phyloP scores from a whole-genome alignment of 2,329 filamentous ascomycete genomes.

The Colletotrichum aenigma region DNA sequence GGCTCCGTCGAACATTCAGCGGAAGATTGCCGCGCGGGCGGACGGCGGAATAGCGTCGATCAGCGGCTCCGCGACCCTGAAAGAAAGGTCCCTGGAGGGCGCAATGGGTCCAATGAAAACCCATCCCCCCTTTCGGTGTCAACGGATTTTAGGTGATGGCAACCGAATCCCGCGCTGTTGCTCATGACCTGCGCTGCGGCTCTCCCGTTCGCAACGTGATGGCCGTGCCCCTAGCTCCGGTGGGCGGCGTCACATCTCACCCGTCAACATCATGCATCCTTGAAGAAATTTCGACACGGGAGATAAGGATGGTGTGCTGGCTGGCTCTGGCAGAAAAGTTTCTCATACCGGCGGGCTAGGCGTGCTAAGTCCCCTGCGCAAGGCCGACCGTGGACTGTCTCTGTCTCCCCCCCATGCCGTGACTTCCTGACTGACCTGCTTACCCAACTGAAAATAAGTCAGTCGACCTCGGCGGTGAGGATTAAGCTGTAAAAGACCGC shows the following conservation, averaged over 20 bases:
- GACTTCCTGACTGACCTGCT: background rate
- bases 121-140: background rate
- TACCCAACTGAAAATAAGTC: background rate
- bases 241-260: background rate
- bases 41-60: constrained; percentile 1
- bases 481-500: background rate
- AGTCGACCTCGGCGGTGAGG: constrained; percentile 2
- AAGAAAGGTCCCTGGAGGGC: background rate
- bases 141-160: background rate
- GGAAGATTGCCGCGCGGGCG: background rate
- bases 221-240: background rate
- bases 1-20: background rate
- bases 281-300: background rate
- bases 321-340: background rate
- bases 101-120: background rate
- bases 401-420: background rate
- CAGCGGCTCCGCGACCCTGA: constrained; percentile 7
- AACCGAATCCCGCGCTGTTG: background rate
- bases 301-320: background rate
- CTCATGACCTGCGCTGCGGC: background rate
- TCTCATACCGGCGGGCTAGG: background rate
- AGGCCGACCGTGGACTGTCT: background rate
- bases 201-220: background rate
- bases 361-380: background rate
- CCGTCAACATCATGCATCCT: background rate